Evolutionary conservation across 2,329 filamentous ascomycete genomes (phyloP).

Genomic region (Lasiodiplodia theobromae): DNA sequence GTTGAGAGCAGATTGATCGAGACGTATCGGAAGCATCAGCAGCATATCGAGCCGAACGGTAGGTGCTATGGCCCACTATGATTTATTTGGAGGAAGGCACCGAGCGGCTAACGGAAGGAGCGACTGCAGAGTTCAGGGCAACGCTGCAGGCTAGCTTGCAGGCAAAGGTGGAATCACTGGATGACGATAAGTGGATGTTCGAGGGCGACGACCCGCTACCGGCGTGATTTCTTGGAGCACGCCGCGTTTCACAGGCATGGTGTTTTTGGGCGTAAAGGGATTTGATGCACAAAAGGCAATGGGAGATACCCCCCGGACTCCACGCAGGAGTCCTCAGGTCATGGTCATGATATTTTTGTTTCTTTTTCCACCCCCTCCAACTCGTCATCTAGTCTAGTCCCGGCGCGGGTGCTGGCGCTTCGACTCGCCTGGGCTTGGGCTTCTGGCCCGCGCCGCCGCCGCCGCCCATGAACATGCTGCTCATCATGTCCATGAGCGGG

Average conservation of each 20-base stretch:
- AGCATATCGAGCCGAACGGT: conserved; percentile 40
- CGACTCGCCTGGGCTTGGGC: conserved; percentile 56
- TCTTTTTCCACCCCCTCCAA: conserved; percentile 1
- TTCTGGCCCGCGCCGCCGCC: conserved; percentile 56
- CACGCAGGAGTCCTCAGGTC: not conserved
- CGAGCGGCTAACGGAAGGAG: conserved; percentile 5
- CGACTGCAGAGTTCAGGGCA: conserved; percentile 52
- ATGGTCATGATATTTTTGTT: conserved; percentile 15
- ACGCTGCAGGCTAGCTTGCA: conserved; percentile 69
- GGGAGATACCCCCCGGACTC: conserved; percentile 22
- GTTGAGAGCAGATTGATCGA: conserved; percentile 44
- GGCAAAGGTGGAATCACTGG: conserved; percentile 74
- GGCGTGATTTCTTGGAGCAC: not conserved
- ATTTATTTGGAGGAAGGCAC: not conserved
- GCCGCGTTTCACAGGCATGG: not conserved
- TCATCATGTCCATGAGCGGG: conserved; percentile 98
- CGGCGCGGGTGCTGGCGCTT: conserved; percentile 44
- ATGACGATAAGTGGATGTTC: conserved; percentile 93
- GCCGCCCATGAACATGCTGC: conserved; percentile 85
- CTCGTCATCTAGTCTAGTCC: conserved; percentile 45
- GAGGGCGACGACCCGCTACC: conserved; percentile 65
- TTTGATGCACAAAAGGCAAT: not conserved
- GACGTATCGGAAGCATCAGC: conserved; percentile 41
- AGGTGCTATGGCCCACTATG: not conserved
- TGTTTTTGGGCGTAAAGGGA: conserved; percentile 6